Conservation (phyloP, 345 rosid genomes). For the Draba incana region DNA sequence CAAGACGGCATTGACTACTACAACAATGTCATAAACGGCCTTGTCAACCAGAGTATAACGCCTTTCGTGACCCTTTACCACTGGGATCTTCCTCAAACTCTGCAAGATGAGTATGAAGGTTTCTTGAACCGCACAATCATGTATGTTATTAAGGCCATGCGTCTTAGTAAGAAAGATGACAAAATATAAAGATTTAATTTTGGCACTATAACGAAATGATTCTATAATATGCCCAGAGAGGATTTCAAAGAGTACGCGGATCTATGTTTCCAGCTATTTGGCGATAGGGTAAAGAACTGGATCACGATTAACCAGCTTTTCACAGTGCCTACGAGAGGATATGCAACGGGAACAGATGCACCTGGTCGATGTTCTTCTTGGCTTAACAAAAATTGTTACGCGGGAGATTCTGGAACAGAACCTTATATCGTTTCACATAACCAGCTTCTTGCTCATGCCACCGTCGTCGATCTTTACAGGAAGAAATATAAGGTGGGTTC, state of each 20-base stretch:
- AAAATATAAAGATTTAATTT: neutral
- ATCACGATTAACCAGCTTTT: constrained; percentile 51
- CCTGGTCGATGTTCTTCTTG: constrained; percentile 50
- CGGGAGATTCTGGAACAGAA: constrained; percentile 40
- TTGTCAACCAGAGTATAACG: constrained; percentile 32
- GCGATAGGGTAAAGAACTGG: constrained; percentile 52
- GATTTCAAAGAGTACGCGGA: constrained; percentile 50
- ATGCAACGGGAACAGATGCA: constrained; percentile 40
- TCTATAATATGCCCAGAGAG: constrained; percentile 21
- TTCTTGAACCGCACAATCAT: constrained; percentile 44
- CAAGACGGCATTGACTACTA: constrained; percentile 46
- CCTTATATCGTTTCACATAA: constrained; percentile 37
- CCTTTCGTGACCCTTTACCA: constrained; percentile 54
- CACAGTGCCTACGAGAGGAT: constrained; percentile 35
- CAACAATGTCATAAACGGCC: constrained; percentile 50
- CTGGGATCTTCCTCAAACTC: constrained; percentile 57
- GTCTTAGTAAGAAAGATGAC: neutral
- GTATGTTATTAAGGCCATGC: constrained; percentile 38
- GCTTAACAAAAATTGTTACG: constrained; percentile 15
- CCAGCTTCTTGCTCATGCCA: constrained; percentile 42
- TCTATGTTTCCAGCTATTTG: constrained; percentile 44
- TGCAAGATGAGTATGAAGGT: constrained; percentile 54
- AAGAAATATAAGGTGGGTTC: constrained; percentile 29
- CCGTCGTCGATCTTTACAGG: constrained; percentile 26
- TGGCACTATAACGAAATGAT: neutral